Percentiles rank a stretch among this genome's conserved stretches.
Conservation (phyloP, 2,329 filamentous ascomycete species). For the Tolypocladium ovalisporum region DNA sequence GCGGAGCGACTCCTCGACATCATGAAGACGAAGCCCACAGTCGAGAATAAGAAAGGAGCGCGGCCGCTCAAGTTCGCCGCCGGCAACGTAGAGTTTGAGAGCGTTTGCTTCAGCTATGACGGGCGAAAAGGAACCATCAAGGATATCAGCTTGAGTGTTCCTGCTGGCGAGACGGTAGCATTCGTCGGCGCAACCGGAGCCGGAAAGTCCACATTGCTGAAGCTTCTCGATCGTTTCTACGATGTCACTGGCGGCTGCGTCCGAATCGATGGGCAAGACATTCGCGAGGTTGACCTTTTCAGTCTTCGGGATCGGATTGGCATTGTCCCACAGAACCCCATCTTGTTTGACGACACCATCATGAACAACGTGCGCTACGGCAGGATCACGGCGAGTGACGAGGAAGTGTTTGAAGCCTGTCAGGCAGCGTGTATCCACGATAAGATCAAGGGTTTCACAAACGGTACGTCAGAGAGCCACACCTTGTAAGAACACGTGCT, state of each 20-base stretch:
- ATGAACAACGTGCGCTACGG: conserved; percentile 50
- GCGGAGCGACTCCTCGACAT: conserved; percentile 47
- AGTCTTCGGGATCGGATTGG: conserved; percentile 43
- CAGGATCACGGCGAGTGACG: conserved; percentile 39
- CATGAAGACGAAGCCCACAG: conserved; percentile 45
- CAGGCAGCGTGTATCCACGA: conserved; percentile 46
- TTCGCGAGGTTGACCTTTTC: conserved; percentile 40
- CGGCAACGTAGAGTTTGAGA: conserved; percentile 42
- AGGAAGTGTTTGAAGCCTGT: conserved; percentile 44
- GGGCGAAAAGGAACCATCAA: conserved; percentile 47
- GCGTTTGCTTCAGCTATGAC: conserved; percentile 49
- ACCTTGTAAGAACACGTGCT: not conserved
- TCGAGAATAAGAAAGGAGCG: conserved; percentile 40
- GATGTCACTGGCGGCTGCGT: conserved; percentile 43
- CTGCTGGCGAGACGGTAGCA: conserved; percentile 43
- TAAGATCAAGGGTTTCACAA: conserved; percentile 42
- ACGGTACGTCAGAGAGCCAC: conserved; percentile 23
- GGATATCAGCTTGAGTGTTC: conserved; percentile 37
- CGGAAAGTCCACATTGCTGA: conserved; percentile 47
- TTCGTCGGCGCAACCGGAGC: conserved; percentile 51
- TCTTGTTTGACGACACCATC: conserved; percentile 47
- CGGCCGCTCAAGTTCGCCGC: conserved; percentile 37
- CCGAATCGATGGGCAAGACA: conserved; percentile 44
- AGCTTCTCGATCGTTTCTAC: conserved; percentile 49
- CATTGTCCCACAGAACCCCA: conserved; percentile 43